phyloP scores from a whole-genome alignment of 768 basidiomycete species.

The Bullera alba region DNA sequence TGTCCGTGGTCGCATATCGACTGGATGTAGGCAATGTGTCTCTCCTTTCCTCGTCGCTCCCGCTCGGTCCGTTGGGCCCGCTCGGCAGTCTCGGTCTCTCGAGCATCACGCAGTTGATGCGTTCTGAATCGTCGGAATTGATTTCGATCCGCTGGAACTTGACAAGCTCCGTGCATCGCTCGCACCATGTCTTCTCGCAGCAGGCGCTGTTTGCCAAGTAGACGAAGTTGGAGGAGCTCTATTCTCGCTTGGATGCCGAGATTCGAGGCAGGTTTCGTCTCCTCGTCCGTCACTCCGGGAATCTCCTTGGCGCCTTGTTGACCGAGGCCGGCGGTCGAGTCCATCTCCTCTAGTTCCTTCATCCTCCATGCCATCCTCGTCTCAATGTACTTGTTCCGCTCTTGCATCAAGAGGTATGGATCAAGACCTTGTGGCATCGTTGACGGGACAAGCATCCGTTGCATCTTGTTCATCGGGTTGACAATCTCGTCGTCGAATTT shows the following conservation, averaged over 20 bases:
- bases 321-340: constrained; percentile 73
- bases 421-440: constrained; percentile 88
- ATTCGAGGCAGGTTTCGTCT: constrained; percentile 38
- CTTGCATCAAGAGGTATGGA: constrained; percentile 80
- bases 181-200: constrained; percentile 79
- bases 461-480: constrained; percentile 41
- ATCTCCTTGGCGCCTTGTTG: constrained; percentile 54
- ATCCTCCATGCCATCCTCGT: constrained; percentile 82
- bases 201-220: constrained; percentile 84
- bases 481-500: constrained; percentile 51
- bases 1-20: constrained; percentile 78
- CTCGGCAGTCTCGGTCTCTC: constrained; percentile 80
- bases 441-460: constrained; percentile 72
- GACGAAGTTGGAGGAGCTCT: constrained; percentile 80
- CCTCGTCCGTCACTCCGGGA: constrained; percentile 47
- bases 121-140: constrained; percentile 85
- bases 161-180: constrained; percentile 75
- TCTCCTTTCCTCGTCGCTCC: constrained; percentile 88
- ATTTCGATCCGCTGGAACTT: constrained; percentile 81
- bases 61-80: constrained; percentile 85
- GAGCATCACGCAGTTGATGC: constrained; percentile 78
- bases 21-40: constrained; percentile 86
- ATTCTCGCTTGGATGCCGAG: constrained; percentile 73
- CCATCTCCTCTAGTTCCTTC: constrained; percentile 65
- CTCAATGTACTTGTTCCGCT: constrained; percentile 85